Conservation (phyloP, 2,329 filamentous ascomycete genomes). For the Diplodia mutila region DNA sequence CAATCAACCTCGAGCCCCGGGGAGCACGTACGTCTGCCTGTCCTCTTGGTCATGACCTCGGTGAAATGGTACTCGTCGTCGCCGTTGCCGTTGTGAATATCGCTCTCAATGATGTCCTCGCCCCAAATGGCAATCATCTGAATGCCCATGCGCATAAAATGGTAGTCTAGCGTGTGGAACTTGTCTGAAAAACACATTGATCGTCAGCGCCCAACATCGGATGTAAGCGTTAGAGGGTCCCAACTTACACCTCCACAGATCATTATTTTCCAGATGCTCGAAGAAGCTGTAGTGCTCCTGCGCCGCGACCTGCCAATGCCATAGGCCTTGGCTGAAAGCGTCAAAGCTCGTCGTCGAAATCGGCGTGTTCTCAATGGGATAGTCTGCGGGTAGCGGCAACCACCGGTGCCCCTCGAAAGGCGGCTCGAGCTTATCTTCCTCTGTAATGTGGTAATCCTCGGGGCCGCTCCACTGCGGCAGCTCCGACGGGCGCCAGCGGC, state of each 20-base stretch:
- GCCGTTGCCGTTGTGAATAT: constrained; percentile 50
- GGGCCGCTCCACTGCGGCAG: constrained; percentile 41
- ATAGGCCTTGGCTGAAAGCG: constrained; percentile 48
- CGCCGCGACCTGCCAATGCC: constrained; percentile 56
- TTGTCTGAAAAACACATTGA: constrained; percentile 23
- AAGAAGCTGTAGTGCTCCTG: constrained; percentile 50
- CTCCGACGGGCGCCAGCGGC: constrained; percentile 46
- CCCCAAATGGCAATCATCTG: constrained; percentile 60
- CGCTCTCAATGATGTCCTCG: constrained; percentile 51
- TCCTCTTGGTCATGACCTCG: constrained; percentile 43
- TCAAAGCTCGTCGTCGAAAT: constrained; percentile 56
- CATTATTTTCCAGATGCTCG: constrained; percentile 31
- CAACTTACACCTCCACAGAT: constrained; percentile 28
- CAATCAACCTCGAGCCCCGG: neutral
- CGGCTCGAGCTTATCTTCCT: constrained; percentile 33
- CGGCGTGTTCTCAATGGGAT: constrained; percentile 49
- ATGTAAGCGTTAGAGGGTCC: neutral
- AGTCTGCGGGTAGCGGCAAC: constrained; percentile 51
- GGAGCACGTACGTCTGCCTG: constrained; percentile 40
- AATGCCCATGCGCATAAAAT: constrained; percentile 56
- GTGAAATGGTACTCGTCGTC: constrained; percentile 54
- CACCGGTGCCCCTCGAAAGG: constrained; percentile 55
- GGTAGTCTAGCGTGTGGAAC: constrained; percentile 50
- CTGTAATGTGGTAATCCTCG: constrained; percentile 30
- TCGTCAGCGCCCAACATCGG: neutral